These are phyloP conservation scores for Cladosporium sp. DNA, from an alignment of 2,329 filamentous ascomycete species.

Conservation along the genomic window DNA sequence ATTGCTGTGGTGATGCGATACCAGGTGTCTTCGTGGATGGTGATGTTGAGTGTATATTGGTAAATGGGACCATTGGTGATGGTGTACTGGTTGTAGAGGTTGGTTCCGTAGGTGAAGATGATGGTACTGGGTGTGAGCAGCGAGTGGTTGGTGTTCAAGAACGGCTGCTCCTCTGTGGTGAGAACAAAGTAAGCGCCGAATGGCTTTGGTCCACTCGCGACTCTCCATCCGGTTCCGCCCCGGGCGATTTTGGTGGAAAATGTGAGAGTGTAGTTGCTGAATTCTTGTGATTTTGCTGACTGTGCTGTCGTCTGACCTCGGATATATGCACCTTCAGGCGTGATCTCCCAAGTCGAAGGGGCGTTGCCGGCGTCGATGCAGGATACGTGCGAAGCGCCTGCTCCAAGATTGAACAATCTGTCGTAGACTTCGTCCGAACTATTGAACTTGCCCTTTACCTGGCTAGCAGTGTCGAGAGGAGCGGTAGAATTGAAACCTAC, in stretches of 20 bases:
- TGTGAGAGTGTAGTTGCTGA: constrained; percentile 34
- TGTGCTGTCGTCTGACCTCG: constrained; percentile 31
- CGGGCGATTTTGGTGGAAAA: constrained; percentile 37
- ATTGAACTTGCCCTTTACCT: constrained; percentile 29
- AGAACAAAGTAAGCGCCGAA: constrained; percentile 24
- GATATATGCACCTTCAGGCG: constrained; percentile 32
- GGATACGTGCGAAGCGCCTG: constrained; percentile 29
- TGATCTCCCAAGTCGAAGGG: constrained; percentile 34
- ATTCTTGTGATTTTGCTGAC: constrained; percentile 21
- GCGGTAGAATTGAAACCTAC: constrained; percentile 33
- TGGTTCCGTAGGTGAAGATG: constrained; percentile 32
- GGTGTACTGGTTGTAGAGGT: constrained; percentile 35
- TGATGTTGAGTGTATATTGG: constrained; percentile 25
- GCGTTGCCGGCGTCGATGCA: constrained; percentile 37
- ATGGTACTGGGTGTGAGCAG: constrained; percentile 34
- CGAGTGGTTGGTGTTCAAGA: constrained; percentile 33
- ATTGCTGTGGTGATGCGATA: constrained; percentile 36
- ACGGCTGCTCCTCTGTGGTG: constrained; percentile 24
- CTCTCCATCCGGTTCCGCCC: constrained; percentile 37
- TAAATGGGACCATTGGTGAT: constrained; percentile 26
- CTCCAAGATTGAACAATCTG: constrained; percentile 37
- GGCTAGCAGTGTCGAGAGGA: constrained; percentile 18
- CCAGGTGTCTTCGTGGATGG: constrained; percentile 34
- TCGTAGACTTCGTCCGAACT: constrained; percentile 31
- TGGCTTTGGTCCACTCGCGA: constrained; percentile 23